phyloP scores from a whole-genome alignment of 352 stramenopile species.

The Globisporangium paroecandrum region DNA sequence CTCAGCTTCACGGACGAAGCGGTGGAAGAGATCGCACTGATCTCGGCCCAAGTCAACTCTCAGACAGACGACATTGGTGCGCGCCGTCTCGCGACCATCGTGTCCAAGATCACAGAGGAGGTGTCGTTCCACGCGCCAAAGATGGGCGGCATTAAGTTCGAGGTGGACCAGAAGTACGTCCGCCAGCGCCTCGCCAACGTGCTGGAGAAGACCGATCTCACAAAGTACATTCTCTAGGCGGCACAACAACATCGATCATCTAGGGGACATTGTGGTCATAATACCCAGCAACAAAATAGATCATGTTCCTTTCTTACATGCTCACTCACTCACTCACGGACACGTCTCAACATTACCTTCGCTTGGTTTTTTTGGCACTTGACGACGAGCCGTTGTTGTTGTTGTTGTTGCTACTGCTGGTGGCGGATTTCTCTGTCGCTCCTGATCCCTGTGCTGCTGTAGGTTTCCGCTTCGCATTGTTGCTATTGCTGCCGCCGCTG shows the following conservation, averaged over 20 bases:
- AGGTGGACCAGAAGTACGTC: constrained; percentile 93
- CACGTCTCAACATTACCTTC: constrained; percentile 14
- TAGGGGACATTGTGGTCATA: neutral
- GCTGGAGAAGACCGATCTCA: constrained; percentile 93
- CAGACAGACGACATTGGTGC: constrained; percentile 98
- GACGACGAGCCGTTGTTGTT: neutral
- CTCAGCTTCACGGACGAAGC: constrained; percentile 95
- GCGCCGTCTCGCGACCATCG: constrained; percentile 93
- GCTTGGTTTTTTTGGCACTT: constrained; percentile 27
- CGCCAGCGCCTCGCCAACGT: constrained; percentile 91
- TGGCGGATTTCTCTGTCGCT: constrained; percentile 16
- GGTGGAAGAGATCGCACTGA: constrained; percentile 94
- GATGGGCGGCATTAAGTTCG: constrained; percentile 76
- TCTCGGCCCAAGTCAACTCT: constrained; percentile 93
- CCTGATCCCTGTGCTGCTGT: constrained; percentile 4
- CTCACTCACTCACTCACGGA: neutral
- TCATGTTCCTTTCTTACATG: neutral
- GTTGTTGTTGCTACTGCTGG: neutral
- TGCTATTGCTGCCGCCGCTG: neutral
- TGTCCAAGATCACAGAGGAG: constrained; percentile 98
- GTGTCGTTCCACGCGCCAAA: constrained; percentile 97
- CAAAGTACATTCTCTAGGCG: constrained; percentile 96
- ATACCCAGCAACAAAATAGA: constrained; percentile 1
- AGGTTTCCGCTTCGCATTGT: constrained; percentile 20
- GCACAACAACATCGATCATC: neutral